Conservation (phyloP, 768 basidiomycete genomes). For the Dendrothele bispora region DNA sequence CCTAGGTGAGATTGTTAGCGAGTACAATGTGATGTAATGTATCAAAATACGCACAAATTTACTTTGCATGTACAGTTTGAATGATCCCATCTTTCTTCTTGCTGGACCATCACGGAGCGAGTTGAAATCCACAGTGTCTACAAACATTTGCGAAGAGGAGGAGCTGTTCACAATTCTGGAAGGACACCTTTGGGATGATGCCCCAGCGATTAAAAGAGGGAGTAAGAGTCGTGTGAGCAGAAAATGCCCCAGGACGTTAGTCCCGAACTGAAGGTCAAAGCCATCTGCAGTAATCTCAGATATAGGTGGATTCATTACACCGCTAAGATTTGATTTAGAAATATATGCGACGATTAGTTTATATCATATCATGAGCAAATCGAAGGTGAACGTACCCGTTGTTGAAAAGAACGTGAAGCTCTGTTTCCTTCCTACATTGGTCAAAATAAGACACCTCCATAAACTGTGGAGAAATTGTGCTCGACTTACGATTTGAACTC, state of each 20-base stretch:
- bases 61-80: conserved; percentile 17
- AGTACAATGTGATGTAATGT: too few relatives aligned
- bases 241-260: conserved; percentile 25
- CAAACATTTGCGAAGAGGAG: conserved; percentile 18
- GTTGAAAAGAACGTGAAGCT: conserved; percentile 29
- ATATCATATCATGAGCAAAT: too few relatives aligned
- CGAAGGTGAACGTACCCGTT: too few relatives aligned
- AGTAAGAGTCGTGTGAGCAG: conserved; percentile 27
- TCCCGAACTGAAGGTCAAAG: conserved; percentile 24
- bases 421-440: conserved; percentile 24
- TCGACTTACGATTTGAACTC: conserved; percentile 31
- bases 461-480: neutral
- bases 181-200: conserved; percentile 15
- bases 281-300: conserved; percentile 20
- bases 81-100: conserved; percentile 16
- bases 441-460: neutral
- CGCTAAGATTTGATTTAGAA: too few relatives aligned
- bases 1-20: too few relatives aligned
- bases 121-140: conserved; percentile 21
- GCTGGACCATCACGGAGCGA: conserved; percentile 21
- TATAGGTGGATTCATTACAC: conserved; percentile 30
- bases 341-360: too few relatives aligned
- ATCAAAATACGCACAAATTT: too few relatives aligned
- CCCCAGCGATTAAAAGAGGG: conserved; percentile 23
- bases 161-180: conserved; percentile 31